phyloP scores from a whole-genome alignment of 192 early-diverging fungal genomes.

The Funneliformis geosporum region DNA sequence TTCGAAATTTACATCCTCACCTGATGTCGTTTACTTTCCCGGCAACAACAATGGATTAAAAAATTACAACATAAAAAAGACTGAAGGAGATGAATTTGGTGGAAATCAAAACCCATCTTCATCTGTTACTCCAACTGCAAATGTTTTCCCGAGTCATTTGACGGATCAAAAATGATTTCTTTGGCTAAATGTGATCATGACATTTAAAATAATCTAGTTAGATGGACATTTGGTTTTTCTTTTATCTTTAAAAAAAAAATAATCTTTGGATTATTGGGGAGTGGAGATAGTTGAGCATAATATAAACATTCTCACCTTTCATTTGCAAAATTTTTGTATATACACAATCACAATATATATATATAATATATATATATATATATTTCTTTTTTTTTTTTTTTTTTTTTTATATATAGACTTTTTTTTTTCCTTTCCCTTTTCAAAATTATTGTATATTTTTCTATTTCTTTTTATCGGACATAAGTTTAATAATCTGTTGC shows the following conservation, averaged over 20 bases:
- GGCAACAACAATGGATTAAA: not conserved
- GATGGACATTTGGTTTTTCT: not conserved
- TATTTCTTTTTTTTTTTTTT: too few species aligned
- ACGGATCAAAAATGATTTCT: not conserved
- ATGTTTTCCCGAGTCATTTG: slow-evolving; percentile 33
- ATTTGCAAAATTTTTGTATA: not conserved
- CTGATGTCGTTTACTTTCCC: slow-evolving; percentile 12
- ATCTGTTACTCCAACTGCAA: slow-evolving; percentile 20
- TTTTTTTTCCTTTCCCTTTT: too few species aligned
- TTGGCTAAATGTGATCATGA: not conserved
- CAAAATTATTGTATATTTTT: too few species aligned
- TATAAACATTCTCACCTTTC: not conserved
- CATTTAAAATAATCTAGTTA: not conserved
- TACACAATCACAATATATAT: too few species aligned
- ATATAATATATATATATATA: too few species aligned
- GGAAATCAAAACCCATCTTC: not conserved
- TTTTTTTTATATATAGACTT: too few species aligned
- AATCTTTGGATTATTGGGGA: not conserved
- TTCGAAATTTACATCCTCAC: slow-evolving; percentile 18
- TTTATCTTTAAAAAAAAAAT: not conserved
- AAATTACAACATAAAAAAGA: not conserved
- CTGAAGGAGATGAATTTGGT: not conserved
- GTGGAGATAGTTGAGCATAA: not conserved
- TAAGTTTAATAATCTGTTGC: too few species aligned
- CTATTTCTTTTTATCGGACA: too few species aligned